phyloP scores from a whole-genome alignment of 306 rosid species.

The Cicer pinnatifidum region DNA sequence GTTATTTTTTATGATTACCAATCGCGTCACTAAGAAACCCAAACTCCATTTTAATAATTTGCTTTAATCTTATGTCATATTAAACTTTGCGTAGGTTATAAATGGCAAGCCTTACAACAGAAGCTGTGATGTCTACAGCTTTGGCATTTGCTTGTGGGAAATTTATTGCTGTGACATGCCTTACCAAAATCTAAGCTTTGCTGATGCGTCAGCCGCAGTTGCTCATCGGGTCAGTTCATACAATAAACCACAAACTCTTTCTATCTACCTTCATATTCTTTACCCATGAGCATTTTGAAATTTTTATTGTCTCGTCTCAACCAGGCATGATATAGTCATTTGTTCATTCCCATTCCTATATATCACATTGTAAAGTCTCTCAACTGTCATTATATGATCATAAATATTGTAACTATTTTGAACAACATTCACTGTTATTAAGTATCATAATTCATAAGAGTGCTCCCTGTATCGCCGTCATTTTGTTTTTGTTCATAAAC shows the following conservation, averaged over 20 bases:
- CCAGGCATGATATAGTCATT: conserved; percentile 8
- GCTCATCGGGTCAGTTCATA: conserved; percentile 57
- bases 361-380: background rate
- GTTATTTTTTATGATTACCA: background rate
- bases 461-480: background rate
- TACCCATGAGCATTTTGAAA: conserved; percentile 5
- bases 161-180: conserved; percentile 81
- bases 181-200: conserved; percentile 66
- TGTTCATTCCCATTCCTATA: background rate
- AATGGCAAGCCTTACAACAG: conserved; percentile 83
- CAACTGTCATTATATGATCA: background rate
- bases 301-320: background rate
- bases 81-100: conserved; percentile 62
- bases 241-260: conserved; percentile 1
- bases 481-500: background rate
- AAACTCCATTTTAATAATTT: background rate
- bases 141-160: conserved; percentile 91
- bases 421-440: background rate
- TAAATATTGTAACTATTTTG: background rate
- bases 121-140: conserved; percentile 82
- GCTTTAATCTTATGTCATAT: background rate
- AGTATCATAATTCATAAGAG: background rate
- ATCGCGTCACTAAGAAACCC: background rate
- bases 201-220: conserved; percentile 62
- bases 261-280: background rate